These are phyloP conservation scores for Termitomyces sp. DNA, from an alignment of 768 basidiomycete species.

Conservation along the genomic window DNA sequence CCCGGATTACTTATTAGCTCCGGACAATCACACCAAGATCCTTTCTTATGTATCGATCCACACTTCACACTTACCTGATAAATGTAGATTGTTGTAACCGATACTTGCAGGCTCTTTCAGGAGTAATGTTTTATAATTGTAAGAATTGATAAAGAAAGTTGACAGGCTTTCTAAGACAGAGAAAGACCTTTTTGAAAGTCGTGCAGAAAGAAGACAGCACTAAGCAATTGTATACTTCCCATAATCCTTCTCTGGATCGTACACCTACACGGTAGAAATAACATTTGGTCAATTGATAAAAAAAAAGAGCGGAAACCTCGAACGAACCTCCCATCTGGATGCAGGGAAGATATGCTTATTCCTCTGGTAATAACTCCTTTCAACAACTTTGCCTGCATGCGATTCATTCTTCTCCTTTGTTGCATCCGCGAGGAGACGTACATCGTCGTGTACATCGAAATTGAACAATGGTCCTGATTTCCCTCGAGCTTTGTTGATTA, in stretches of 20 bases:
- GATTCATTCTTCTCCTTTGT: slow-evolving; percentile 97
- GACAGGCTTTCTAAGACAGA: neutral
- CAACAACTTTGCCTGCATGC: slow-evolving; percentile 98
- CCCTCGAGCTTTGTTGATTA: slow-evolving; percentile 95
- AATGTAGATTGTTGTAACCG: too few relatives aligned
- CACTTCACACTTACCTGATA: too few relatives aligned
- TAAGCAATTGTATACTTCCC: slow-evolving; percentile 81
- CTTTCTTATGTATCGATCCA: too few relatives aligned
- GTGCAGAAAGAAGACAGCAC: neutral
- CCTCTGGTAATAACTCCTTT: slow-evolving; percentile 90
- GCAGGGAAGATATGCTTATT: slow-evolving; percentile 99
- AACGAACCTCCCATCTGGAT: slow-evolving; percentile 89
- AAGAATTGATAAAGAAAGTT: too few relatives aligned
- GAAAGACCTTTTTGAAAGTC: neutral
- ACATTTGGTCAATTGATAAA: neutral
- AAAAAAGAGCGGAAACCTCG: neutral
- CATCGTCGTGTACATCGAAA: slow-evolving; percentile 99
- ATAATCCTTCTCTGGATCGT: slow-evolving; percentile 91
- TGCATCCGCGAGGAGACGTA: slow-evolving; percentile 89
- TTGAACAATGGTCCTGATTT: slow-evolving; percentile 98
- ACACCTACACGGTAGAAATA: slow-evolving; percentile 53
- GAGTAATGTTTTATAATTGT: too few relatives aligned
- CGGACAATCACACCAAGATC: too few relatives aligned
- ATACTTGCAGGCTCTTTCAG: too few relatives aligned
- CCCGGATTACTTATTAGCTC: too few relatives aligned